Evolutionary conservation across 1,284 basidiomycete species (phyloP).

Genomic region (Cutaneotrichosporon curvatum): DNA sequence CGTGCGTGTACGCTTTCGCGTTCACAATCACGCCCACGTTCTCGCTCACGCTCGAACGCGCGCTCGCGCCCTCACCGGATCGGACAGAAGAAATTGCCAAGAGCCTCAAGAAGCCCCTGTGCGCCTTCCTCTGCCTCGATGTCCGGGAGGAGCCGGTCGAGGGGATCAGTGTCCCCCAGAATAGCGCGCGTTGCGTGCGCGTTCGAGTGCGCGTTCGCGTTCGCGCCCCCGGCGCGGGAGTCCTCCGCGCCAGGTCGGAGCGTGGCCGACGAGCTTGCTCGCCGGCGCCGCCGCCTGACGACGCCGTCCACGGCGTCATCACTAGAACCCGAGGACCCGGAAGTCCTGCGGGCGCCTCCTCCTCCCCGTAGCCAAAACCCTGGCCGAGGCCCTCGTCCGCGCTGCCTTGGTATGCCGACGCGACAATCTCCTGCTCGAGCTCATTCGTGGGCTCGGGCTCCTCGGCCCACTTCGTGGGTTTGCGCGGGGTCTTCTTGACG

Average conservation of each 20-base stretch:
- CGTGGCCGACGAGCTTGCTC: neutral
- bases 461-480: neutral
- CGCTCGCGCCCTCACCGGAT: too few relatives aligned
- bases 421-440: conserved; percentile 1
- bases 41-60: too few relatives aligned
- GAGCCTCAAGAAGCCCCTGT: conserved; percentile 3
- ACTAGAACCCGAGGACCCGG: conserved; percentile 1
- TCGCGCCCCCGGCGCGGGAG: too few relatives aligned
- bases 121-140: neutral
- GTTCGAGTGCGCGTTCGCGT: neutral
- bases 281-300: conserved; percentile 1
- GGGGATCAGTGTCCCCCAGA: conserved; percentile 5
- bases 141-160: conserved; percentile 8
- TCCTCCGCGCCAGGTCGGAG: neutral
- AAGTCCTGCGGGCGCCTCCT: conserved; percentile 7
- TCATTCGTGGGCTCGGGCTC: neutral
- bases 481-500: neutral
- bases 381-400: neutral
- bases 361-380: conserved; percentile 15
- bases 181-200: neutral
- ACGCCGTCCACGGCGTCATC: conserved; percentile 3
- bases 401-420: conserved; percentile 4
- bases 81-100: conserved; percentile 11
- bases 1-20: too few relatives aligned
- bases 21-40: too few relatives aligned